Percentiles rank a stretch among this genome's conserved stretches.
Conservation (phyloP, 2,329 filamentous ascomycete species). For the Dothideomycetes sp. region DNA sequence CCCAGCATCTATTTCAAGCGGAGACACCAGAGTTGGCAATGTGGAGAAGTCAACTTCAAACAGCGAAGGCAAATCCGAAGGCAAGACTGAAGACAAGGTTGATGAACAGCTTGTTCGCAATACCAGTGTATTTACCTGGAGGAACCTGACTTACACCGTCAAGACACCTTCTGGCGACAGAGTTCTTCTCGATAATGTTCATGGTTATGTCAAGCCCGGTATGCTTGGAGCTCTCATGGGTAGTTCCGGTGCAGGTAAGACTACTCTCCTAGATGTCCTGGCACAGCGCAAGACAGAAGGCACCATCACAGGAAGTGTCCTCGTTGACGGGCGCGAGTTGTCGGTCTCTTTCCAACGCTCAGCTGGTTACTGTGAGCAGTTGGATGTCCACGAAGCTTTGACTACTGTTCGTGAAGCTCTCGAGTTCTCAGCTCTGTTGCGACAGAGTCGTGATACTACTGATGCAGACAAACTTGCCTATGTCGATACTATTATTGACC, state of each 20-base stretch:
- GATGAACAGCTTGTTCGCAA: slow-evolving; percentile 17
- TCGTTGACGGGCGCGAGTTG: slow-evolving; percentile 35
- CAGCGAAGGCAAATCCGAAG: no score
- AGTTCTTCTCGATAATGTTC: slow-evolving; percentile 49
- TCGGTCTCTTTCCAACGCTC: slow-evolving; percentile 42
- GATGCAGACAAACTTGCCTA: slow-evolving; percentile 57
- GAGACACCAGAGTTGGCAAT: slow-evolving; percentile 1
- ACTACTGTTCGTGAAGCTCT: slow-evolving; percentile 59
- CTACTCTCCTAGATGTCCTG: slow-evolving; percentile 30
- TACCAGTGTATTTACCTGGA: slow-evolving; percentile 59
- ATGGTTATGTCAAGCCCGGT: slow-evolving; percentile 68
- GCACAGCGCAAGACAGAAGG: slow-evolving; percentile 39
- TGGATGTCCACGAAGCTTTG: slow-evolving; percentile 58
- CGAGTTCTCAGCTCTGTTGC: slow-evolving; percentile 55
- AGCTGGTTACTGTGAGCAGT: slow-evolving; percentile 51
- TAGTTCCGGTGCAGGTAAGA: slow-evolving; percentile 51
- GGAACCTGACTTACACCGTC: slow-evolving; percentile 72
- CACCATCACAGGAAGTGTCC: slow-evolving; percentile 35
- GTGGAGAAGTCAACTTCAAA: background rate
- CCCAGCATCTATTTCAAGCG: slow-evolving; percentile 13
- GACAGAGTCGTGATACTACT: slow-evolving; percentile 50
- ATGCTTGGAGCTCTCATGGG: slow-evolving; percentile 75
- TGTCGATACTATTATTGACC: slow-evolving; percentile 52
- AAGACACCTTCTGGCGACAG: slow-evolving; percentile 36
- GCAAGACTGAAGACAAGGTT: slow-evolving; percentile 4